Evolutionary conservation across 768 basidiomycete species (phyloP).

Genomic region (Lactarius pseudohatsudake): DNA sequence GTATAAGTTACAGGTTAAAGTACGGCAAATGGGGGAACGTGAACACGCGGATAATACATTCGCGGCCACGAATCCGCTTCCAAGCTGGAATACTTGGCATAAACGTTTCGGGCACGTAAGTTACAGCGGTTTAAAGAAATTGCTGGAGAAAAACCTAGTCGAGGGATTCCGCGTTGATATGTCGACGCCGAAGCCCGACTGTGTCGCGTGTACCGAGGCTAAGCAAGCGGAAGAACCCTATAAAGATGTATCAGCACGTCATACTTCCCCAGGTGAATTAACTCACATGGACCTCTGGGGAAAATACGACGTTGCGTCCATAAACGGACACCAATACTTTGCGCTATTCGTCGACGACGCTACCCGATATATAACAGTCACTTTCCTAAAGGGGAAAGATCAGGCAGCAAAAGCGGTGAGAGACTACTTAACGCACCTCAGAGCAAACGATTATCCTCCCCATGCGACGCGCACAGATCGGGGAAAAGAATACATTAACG

Average conservation of each 20-base stretch:
- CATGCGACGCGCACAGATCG: too few relatives aligned
- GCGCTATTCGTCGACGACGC: neutral
- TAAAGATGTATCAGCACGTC: accelerated
- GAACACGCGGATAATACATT: too few relatives aligned
- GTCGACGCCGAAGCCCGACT: neutral
- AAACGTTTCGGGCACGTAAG: neutral
- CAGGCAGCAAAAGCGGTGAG: too few relatives aligned
- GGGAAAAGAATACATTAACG: too few relatives aligned
- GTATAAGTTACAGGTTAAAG: too few relatives aligned
- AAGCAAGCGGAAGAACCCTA: neutral
- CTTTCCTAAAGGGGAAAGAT: too few relatives aligned
- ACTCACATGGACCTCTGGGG: neutral
- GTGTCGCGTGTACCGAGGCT: neutral
- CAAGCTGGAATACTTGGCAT: neutral
- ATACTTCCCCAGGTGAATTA: neutral
- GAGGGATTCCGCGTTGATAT: neutral
- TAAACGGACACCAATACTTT: neutral
- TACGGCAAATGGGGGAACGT: too few relatives aligned
- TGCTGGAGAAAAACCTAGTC: accelerated
- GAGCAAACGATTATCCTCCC: too few relatives aligned
- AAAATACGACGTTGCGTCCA: neutral
- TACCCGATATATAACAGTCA: neutral
- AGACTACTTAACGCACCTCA: too few relatives aligned
- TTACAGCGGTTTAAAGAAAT: neutral
- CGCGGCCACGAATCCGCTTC: too few relatives aligned